phyloP scores from a whole-genome alignment of 805 yeast species.

The Scheffersomyces lignosus region DNA sequence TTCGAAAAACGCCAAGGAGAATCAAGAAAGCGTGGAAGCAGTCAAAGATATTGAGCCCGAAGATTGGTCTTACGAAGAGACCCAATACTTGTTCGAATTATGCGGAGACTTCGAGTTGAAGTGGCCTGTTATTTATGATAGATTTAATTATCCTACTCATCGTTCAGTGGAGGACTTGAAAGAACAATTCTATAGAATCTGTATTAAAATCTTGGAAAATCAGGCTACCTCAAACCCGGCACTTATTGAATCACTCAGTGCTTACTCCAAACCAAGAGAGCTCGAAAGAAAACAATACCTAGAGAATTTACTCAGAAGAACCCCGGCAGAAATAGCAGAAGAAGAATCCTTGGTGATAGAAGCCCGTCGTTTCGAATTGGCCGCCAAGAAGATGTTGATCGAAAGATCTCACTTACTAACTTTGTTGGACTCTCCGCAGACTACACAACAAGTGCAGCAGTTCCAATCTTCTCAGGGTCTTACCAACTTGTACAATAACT shows the following conservation, averaged over 20 bases:
- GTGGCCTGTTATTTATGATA: constrained; percentile 67
- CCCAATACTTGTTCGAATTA: constrained; percentile 71
- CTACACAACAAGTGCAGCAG: constrained; percentile 71
- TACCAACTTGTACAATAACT: constrained; percentile 77
- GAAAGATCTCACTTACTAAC: constrained; percentile 81
- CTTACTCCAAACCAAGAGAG: constrained; percentile 72
- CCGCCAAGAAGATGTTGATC: constrained; percentile 81
- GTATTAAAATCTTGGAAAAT: constrained; percentile 45
- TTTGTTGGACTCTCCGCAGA: constrained; percentile 82
- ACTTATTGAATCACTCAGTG: constrained; percentile 58
- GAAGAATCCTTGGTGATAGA: constrained; percentile 93
- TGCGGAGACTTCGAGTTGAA: constrained; percentile 62
- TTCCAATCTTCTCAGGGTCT: constrained; percentile 85
- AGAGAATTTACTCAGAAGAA: constrained; percentile 70
- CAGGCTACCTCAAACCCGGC: constrained; percentile 44
- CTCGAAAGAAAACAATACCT: constrained; percentile 77
- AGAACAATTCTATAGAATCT: constrained; percentile 73
- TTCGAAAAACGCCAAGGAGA: constrained; percentile 1
- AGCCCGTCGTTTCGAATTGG: constrained; percentile 86
- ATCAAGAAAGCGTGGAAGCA: constrained; percentile 28
- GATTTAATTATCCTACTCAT: constrained; percentile 37
- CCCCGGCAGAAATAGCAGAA: constrained; percentile 97
- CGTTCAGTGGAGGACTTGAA: constrained; percentile 78
- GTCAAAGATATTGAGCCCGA: constrained; percentile 38
- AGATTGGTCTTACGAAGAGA: constrained; percentile 75